Base-by-base conservation (phyloP, 2,329 filamentous ascomycete species). In the Pyrenophora seminiperda region DNA sequence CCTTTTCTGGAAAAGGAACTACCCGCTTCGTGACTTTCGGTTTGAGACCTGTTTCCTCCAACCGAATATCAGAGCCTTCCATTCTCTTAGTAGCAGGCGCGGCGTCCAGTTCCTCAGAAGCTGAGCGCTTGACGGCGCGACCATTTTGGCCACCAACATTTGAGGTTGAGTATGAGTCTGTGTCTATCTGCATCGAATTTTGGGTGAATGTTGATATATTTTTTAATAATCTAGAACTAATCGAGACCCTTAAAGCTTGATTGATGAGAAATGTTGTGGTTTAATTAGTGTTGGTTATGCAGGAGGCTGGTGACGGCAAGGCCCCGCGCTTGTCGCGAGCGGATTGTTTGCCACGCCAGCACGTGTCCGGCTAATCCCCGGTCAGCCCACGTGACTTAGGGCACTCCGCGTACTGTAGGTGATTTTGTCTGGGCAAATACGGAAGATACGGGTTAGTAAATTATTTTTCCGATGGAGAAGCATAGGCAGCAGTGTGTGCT, bases 1-100 rank as follows among this genome's bases (percentile, higher is more conserved):
- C 48, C 48, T 46, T 51, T 18, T 51, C 48, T 37, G 31, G 48
- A 24, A 51, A 46, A 44, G 40, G 32, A 47, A 41, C 41, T 31
- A 18, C 37, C 37, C 37, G 18, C 13, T 19, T 22, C 4, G 41
- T 38, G 27, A 18, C 11, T 41, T 14, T 14, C 30, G 48, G 41
- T 37, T 47, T 32, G 41, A 36, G 20, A 33, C 37, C 41, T 17
- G n/a, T n/a, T 22, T 32, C 27, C 3, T 14, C 29, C 14, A 36
- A 22, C 20, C 39, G 20, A 36, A 15, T 32, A 38, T 33, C n/a
- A 14, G 18, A 36, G 4, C 18, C 15, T 29, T 36, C 41, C 10
- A 24, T 17, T 36, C 31, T 44, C 31, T 44, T 44, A 3, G 30
- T 27, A 19, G 19, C 17, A 18, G 41, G 30, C 3, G 41, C 30